Conservation (phyloP, 2,329 filamentous ascomycete species). For the Akanthomyces muscarius region DNA sequence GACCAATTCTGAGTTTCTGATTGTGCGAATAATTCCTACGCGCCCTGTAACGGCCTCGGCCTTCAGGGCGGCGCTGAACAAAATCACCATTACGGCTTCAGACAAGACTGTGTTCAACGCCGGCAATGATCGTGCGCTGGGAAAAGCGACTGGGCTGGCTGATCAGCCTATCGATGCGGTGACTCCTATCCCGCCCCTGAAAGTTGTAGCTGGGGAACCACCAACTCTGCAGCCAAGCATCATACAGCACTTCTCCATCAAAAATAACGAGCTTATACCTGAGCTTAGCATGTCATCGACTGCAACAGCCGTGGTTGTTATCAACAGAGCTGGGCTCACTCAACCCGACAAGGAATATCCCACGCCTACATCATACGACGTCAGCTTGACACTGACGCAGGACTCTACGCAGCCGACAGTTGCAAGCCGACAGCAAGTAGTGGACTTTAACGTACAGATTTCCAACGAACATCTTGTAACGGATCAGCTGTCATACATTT, state of each 20-base stretch:
- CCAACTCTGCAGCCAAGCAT: slow-evolving; percentile 5
- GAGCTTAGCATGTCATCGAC: slow-evolving; percentile 1
- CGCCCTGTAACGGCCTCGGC: not conserved
- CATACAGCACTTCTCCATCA: slow-evolving; percentile 7
- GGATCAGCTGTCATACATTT: not conserved
- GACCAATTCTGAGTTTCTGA: slow-evolving; percentile 10
- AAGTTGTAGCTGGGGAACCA: not conserved
- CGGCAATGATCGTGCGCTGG: slow-evolving; percentile 1
- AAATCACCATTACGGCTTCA: slow-evolving; percentile 9
- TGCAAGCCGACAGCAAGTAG: slow-evolving; percentile 1
- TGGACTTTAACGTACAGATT: slow-evolving; percentile 12
- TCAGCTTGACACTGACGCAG: slow-evolving; percentile 1
- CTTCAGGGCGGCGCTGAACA: slow-evolving; percentile 6
- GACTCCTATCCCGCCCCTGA: not conserved
- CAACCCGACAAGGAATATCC: slow-evolving; percentile 12
- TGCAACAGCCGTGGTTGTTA: slow-evolving; percentile 13
- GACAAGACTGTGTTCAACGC: slow-evolving; percentile 8
- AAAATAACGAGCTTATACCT: too few relatives aligned
- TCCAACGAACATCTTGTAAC: not conserved
- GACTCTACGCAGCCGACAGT: not conserved
- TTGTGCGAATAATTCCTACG: slow-evolving; percentile 16
- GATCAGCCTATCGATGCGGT: not conserved
- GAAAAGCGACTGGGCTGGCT: slow-evolving; percentile 10
- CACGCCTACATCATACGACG: slow-evolving; percentile 10
- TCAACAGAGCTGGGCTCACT: not conserved